phyloP scores from a whole-genome alignment of 352 stramenopile genomes.

The Phytophthora colocasiae region DNA sequence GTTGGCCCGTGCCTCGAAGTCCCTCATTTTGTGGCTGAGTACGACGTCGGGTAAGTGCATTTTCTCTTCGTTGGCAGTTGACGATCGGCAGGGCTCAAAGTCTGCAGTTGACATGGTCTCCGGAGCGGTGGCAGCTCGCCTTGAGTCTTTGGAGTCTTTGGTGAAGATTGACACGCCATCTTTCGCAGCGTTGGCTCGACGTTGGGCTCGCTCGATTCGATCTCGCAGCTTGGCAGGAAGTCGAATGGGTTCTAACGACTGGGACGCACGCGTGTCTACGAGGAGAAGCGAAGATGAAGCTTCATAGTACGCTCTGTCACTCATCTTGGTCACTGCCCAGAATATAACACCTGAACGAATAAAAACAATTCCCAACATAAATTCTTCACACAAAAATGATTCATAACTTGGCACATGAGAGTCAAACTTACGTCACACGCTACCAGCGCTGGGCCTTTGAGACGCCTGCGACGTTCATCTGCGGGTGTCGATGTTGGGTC shows the following conservation, averaged over 20 bases:
- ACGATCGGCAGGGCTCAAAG: slow-evolving; percentile 11
- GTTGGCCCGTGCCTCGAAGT: slow-evolving; percentile 78
- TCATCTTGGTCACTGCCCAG: slow-evolving; percentile 6
- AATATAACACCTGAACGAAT: background rate
- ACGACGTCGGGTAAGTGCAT: slow-evolving; percentile 73
- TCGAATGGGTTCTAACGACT: slow-evolving; percentile 64
- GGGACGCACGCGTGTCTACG: slow-evolving; percentile 65
- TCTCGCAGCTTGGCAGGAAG: slow-evolving; percentile 71
- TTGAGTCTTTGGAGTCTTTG: slow-evolving; percentile 31
- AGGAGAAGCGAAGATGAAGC: slow-evolving; percentile 19
- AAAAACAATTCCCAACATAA: slow-evolving; percentile 7
- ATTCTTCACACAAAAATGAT: slow-evolving; percentile 32
- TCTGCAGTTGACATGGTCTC: slow-evolving; percentile 8
- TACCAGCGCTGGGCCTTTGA: slow-evolving; percentile 30
- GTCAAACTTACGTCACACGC: background rate
- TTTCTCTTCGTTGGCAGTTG: slow-evolving; percentile 37
- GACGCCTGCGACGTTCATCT: slow-evolving; percentile 14
- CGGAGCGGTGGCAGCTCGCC: slow-evolving; percentile 18
- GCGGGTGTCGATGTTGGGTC: slow-evolving; percentile 20
- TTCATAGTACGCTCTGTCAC: slow-evolving; percentile 18
- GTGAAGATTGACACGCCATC: slow-evolving; percentile 76
- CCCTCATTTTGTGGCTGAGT: slow-evolving; percentile 80
- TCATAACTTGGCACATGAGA: slow-evolving; percentile 9
- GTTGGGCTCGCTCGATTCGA: slow-evolving; percentile 65
- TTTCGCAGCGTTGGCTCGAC: slow-evolving; percentile 70